phyloP scores from a whole-genome alignment of 139 green algal species.

The Eudorina sp. region DNA sequence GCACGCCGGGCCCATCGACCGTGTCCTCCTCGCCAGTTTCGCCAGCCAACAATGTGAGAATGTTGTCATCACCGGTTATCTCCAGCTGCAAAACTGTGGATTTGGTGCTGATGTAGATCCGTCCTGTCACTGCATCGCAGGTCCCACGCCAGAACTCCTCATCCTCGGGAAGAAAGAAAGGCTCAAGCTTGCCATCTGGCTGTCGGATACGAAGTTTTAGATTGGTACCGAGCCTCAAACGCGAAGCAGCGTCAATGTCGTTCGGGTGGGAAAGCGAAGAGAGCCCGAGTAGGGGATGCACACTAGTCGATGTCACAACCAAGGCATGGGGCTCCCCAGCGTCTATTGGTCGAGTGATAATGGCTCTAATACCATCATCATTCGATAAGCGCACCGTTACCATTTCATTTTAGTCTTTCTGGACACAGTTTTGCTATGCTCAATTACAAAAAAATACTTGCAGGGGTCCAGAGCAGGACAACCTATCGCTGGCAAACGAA shows the following conservation, averaged over 20 bases:
- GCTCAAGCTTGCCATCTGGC: not conserved
- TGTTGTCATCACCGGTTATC: not conserved
- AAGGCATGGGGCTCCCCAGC: not conserved
- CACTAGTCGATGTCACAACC: not conserved
- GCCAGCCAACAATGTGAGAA: not conserved
- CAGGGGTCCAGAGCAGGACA: too few species aligned
- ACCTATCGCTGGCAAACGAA: too few species aligned
- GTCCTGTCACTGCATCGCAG: not conserved
- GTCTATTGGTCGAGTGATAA: not conserved
- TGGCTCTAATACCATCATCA: not conserved
- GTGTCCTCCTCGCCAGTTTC: not conserved
- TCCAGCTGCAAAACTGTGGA: not conserved
- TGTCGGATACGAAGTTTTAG: not conserved
- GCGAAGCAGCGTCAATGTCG: not conserved
- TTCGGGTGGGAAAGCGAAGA: not conserved
- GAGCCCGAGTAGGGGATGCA: not conserved
- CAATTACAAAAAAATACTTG: too few species aligned
- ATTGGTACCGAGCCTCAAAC: not conserved
- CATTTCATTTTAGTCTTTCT: conserved; percentile 31
- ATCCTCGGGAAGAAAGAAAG: not conserved
- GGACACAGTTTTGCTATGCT: too few species aligned
- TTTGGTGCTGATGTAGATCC: not conserved
- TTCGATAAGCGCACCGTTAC: not conserved
- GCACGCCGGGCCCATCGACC: not conserved
- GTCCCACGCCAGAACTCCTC: not conserved